These are phyloP conservation scores for Xylaria scruposa DNA, from an alignment of 495 filamentous ascomycete genomes.

Conservation along the genomic window DNA sequence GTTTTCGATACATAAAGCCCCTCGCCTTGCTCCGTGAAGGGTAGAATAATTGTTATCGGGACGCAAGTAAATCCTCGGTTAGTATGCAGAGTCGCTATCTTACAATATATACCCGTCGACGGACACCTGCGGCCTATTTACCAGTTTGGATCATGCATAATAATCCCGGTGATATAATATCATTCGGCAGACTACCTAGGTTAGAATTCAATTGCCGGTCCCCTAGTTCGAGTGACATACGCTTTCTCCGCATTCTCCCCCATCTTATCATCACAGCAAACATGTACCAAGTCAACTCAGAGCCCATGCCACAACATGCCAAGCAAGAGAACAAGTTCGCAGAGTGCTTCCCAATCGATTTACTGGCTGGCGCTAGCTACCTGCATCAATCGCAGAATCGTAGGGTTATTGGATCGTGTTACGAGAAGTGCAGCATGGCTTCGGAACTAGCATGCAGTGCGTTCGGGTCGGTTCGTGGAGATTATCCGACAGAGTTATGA, in stretches of 20 bases:
- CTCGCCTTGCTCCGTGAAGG: background rate
- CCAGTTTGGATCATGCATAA: background rate
- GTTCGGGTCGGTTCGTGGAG: background rate
- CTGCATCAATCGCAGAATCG: too few species aligned
- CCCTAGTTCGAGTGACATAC: background rate
- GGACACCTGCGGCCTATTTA: background rate
- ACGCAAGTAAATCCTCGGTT: background rate
- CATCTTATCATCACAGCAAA: conserved; percentile 4
- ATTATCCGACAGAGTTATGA: conserved; percentile 8
- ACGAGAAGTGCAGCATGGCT: background rate
- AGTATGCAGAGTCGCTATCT: background rate
- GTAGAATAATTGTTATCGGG: background rate
- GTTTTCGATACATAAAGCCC: background rate
- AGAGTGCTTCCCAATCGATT: background rate
- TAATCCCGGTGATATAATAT: background rate
- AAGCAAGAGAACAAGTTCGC: background rate
- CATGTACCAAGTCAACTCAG: conserved; percentile 10
- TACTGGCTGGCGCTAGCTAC: background rate
- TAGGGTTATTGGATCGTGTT: background rate
- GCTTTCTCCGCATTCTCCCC: conserved; percentile 15
- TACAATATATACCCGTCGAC: conserved; percentile 2
- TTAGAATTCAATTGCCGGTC: conserved; percentile 20
- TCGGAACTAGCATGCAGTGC: background rate
- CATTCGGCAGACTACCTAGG: background rate
- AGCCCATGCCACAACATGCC: background rate